These are phyloP conservation scores for Taiozyma sp. DNA, from an alignment of 1,139 yeast species.

Conservation along the genomic window DNA sequence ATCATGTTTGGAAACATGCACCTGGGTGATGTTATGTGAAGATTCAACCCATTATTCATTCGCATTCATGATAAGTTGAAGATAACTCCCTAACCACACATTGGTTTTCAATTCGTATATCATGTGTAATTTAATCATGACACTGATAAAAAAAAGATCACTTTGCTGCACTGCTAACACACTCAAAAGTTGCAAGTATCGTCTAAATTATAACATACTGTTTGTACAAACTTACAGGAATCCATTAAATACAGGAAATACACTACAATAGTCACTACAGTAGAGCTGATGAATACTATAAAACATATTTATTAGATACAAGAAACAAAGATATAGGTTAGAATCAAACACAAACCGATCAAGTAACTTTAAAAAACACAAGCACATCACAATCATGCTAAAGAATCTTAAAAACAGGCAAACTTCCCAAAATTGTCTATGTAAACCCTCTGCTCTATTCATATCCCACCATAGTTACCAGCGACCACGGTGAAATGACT, in stretches of 20 bases:
- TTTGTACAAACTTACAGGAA: background rate
- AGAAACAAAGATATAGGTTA: background rate
- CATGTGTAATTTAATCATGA: background rate
- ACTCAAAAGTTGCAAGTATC: background rate
- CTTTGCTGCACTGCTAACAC: background rate
- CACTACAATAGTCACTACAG: background rate
- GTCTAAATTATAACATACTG: background rate
- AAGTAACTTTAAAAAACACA: background rate
- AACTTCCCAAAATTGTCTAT: background rate
- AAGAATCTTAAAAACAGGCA: background rate
- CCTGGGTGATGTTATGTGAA: slow-evolving; percentile 14
- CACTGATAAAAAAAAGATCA: too few species aligned
- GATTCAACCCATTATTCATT: background rate
- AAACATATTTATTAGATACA: background rate
- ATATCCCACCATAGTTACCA: slow-evolving; percentile 31
- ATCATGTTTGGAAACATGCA: slow-evolving; percentile 22
- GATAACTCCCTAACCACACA: background rate
- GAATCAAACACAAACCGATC: background rate
- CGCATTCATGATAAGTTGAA: background rate
- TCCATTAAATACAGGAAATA: background rate
- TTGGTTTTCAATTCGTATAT: background rate
- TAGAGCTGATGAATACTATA: background rate
- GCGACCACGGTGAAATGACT: slow-evolving; percentile 30
- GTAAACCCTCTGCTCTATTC: slow-evolving; percentile 4
- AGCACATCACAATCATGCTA: background rate